Percentiles rank a stretch among this genome's conserved stretches.
These are phyloP conservation scores for Sugiyamaella floridensis DNA, from an alignment of 805 yeast genomes.

Conservation along the genomic window DNA sequence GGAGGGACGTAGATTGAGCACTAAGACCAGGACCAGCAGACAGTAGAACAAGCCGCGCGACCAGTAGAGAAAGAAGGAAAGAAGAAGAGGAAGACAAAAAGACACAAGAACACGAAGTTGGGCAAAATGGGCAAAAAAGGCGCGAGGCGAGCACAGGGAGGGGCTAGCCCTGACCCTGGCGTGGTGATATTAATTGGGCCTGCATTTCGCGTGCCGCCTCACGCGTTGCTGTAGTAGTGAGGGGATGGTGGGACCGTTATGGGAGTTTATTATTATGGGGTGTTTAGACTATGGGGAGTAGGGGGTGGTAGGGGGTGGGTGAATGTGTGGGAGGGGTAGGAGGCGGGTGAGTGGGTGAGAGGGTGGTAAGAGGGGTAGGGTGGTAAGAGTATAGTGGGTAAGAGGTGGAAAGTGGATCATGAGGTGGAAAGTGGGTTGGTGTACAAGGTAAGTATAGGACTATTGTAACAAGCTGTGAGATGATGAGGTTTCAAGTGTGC, in stretches of 20 bases:
- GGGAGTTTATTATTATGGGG: not conserved
- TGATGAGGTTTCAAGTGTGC: too few species aligned
- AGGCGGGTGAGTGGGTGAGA: too few species aligned
- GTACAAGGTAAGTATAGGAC: too few species aligned
- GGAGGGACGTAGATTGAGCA: not conserved
- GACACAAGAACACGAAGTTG: not conserved
- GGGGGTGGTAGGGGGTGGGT: too few species aligned
- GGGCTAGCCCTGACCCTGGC: not conserved
- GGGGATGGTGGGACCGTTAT: not conserved
- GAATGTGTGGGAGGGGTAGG: too few species aligned
- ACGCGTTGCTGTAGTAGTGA: not conserved
- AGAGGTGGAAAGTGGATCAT: too few species aligned
- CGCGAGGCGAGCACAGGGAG: not conserved
- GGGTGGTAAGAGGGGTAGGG: too few species aligned
- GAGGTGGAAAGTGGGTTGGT: too few species aligned
- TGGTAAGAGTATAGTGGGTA: too few species aligned
- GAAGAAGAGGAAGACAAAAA: not conserved
- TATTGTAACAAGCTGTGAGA: too few species aligned
- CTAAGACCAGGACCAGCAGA: not conserved
- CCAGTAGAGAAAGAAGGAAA: not conserved
- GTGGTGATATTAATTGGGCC: not conserved
- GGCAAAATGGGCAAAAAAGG: not conserved
- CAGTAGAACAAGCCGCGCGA: not conserved
- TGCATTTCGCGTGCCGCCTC: not conserved
- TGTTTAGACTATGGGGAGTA: not conserved